Evolutionary conservation across 768 basidiomycete species (phyloP), one percentile per base, ranked within the genome.

Genomic region (Tephrocybe sp.): DNA sequence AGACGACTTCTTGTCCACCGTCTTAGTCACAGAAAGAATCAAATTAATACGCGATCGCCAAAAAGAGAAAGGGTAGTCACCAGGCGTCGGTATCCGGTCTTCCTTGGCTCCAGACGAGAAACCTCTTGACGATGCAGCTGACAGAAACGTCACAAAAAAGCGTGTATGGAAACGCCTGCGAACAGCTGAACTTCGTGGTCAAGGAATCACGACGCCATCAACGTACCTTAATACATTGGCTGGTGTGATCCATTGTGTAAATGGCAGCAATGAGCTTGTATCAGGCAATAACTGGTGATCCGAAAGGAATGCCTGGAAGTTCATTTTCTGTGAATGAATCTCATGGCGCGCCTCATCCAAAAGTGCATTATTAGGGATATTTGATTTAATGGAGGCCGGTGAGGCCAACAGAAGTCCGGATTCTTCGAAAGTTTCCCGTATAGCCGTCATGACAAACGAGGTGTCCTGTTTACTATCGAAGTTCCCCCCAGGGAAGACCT

Each of bases 401-500:
- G 80, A 78, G 10, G 83, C 84, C 12, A 89, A 64, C 12, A 89
- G 64, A 23, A 89, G 64, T 1, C 87, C 87, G 2, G 85, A 76
- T 61, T 90, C 87, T 60, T 90, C 87, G 51, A 90, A 89, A 0
- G 86, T 84, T 67, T 90, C 87, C 14, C 87, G 75, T 39, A 89
- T 82, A 3, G 85, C 87, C 12, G 85, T 88, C 51, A 83, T 72
- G 30, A 65, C 64, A 16, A 85, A 62, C 9, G 79, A 79, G 5
- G 62, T 60, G 57, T 88, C 87, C 56, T 88, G 84, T 48, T 70
- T 66, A 42, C 71, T 55, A 68, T 88, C 87, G 36, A 71, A 74
- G 63, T 87, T 87, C 14, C 87, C 87, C 12, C 87, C 87, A 6
- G 87, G 87, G 59, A 89, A 90, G 23, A 88, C 87, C 87, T 89